Evolutionary conservation across 2,329 filamentous ascomycete genomes (phyloP), one percentile per base, ranked within the genome.

Genomic region (Fusarium sp.): DNA sequence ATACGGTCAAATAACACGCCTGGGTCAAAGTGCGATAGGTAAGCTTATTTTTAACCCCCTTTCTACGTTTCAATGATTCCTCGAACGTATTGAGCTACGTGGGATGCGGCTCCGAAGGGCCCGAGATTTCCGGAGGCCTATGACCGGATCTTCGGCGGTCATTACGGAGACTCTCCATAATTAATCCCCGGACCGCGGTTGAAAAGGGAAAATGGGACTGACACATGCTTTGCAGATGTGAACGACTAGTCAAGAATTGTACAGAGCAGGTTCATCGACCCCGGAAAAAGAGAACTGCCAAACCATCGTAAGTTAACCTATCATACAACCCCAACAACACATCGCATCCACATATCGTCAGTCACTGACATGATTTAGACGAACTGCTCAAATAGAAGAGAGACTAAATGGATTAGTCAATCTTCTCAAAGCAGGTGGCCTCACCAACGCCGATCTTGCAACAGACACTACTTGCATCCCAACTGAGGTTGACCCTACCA

Each of bases 251-350:
- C 42, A 88, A 88, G 69, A 82, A 84, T 39, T 88, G 87, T 67
- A 79, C 81, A 1, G 81, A 80, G 17, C 86, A 88, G 72, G 77
- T 87, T 32, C 86, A 87, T 73, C 83, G 83, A 30, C 85, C 85
- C 8, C 82, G 87, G 36, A 88, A 88, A 78, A 88, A 88, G 80
- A 82, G 87, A 72, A 84, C 85, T 38, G 81, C 80, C 39, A 87
- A 85, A 66, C 84, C 85, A 38, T 88, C 86, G 87, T 88, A 80
- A 82, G 86, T 83, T 6, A 17, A 6, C 55, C 36, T 26, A 13
- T 35, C 32, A 36, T 15, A 10, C 15, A 24, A 24, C 13, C 38
- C 24, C 10, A 22, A 48, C 22, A 5, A 28, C 15, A 38, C 10
- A 28, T 5, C 5, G 20, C 41, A 18, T 48, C 47, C 15, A 30